Conservation (phyloP, 2,329 filamentous ascomycete genomes). For the Trichophyton schoenleinii region DNA sequence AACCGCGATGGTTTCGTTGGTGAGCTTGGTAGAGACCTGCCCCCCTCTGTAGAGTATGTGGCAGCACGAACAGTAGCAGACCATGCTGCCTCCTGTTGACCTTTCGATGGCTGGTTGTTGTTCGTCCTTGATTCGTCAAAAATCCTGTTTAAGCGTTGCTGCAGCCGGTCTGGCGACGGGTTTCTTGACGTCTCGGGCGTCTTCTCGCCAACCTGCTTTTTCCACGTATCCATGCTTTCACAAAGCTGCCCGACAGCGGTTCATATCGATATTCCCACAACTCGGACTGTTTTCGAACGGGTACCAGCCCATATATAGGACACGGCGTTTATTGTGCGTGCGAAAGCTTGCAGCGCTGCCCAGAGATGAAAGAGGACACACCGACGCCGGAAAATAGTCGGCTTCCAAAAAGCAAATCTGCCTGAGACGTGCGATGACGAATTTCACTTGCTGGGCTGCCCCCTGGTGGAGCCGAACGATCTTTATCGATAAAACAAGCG, state of each 20-base stretch:
- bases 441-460: neutral
- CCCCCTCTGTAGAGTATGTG: neutral
- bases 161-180: conserved; percentile 3
- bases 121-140: conserved; percentile 4
- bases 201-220: conserved; percentile 8
- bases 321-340: neutral
- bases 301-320: neutral
- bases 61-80: neutral
- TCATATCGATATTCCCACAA: neutral
- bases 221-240: conserved; percentile 11
- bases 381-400: neutral
- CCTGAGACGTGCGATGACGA: neutral
- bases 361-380: neutral
- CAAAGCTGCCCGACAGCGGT: neutral
- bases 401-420: conserved; percentile 1
- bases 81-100: neutral
- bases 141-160: neutral
- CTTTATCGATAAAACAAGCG: conserved; percentile 1
- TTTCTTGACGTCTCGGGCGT: neutral
- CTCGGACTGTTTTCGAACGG: neutral
- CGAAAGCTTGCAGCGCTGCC: neutral
- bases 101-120: neutral
- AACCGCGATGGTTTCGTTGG: neutral
- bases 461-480: neutral
- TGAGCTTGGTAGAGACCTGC: neutral